Percentiles rank a stretch among this genome's conserved stretches.
These are phyloP conservation scores for Aspergillus ruber DNA, from an alignment of 2,329 filamentous ascomycete genomes.

Conservation along the genomic window DNA sequence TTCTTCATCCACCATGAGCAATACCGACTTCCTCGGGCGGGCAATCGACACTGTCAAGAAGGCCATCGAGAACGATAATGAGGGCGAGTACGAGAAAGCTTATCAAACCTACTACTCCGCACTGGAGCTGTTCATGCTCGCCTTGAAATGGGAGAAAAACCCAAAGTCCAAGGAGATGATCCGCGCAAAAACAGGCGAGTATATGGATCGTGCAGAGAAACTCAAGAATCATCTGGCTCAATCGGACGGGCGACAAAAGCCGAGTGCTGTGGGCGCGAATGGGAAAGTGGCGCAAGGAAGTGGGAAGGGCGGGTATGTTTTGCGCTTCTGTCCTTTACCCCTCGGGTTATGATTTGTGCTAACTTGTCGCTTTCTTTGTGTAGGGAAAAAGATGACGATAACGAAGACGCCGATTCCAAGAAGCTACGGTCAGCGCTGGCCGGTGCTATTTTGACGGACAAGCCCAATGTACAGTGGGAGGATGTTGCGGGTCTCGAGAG, in stretches of 20 bases:
- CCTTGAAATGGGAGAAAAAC: conserved; percentile 99
- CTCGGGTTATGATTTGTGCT: conserved; percentile 1
- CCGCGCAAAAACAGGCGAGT: conserved; percentile 86
- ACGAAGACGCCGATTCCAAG: conserved; percentile 84
- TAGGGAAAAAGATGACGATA: conserved; percentile 54
- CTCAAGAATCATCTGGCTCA: conserved; percentile 84
- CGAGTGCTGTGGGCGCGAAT: conserved; percentile 47
- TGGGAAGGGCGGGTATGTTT: conserved; percentile 50
- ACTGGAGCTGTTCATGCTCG: conserved; percentile 97
- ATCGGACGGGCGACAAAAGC: conserved; percentile 46
- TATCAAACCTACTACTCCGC: conserved; percentile 94
- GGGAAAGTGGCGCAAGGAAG: conserved; percentile 45
- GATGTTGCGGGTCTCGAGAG: conserved; percentile 91
- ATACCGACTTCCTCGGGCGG: conserved; percentile 92
- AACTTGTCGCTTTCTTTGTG: conserved; percentile 3
- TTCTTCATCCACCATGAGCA: conserved; percentile 62
- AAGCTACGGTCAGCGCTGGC: conserved; percentile 87
- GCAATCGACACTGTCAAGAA: conserved; percentile 97
- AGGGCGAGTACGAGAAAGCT: conserved; percentile 92
- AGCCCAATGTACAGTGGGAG: conserved; percentile 96
- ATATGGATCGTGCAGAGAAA: conserved; percentile 98
- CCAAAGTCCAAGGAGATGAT: conserved; percentile 96
- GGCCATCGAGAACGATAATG: conserved; percentile 92
- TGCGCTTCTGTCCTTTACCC: background rate
- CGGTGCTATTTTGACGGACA: conserved; percentile 88